phyloP scores from a whole-genome alignment of 192 early-diverging fungal species.

The Radiomyces spectabilis region DNA sequence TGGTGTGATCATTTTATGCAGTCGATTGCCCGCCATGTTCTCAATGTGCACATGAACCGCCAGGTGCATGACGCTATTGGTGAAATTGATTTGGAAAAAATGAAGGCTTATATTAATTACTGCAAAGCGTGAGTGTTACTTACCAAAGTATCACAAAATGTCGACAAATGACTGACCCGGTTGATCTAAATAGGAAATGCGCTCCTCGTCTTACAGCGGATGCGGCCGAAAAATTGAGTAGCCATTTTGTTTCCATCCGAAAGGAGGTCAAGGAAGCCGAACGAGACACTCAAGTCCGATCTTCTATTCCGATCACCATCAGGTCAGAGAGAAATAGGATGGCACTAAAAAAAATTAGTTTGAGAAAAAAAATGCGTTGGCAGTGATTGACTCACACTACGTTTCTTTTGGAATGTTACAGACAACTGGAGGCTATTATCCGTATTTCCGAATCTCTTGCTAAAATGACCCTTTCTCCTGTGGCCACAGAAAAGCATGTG shows the following conservation, averaged over 20 bases:
- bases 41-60: constrained; percentile 87
- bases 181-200: constrained; percentile 60
- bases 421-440: constrained; percentile 97
- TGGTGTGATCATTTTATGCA: constrained; percentile 12
- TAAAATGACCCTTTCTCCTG: constrained; percentile 83
- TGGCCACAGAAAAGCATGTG: constrained; percentile 83
- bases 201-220: constrained; percentile 84
- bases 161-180: neutral
- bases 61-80: constrained; percentile 58
- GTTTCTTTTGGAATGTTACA: constrained; percentile 2
- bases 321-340: constrained; percentile 34
- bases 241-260: constrained; percentile 90
- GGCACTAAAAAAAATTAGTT: constrained; percentile 1
- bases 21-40: constrained; percentile 93
- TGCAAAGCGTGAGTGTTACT: constrained; percentile 75
- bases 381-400: neutral
- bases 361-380: neutral
- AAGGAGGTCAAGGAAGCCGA: constrained; percentile 75
- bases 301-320: constrained; percentile 95
- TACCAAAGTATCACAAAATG: neutral
- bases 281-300: constrained; percentile 58
- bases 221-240: constrained; percentile 88
- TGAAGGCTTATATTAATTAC: constrained; percentile 94
- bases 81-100: constrained; percentile 89
- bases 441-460: constrained; percentile 97